Conservation (phyloP, 1,139 yeast species). For the Schwanniomyces etchellsii region DNA sequence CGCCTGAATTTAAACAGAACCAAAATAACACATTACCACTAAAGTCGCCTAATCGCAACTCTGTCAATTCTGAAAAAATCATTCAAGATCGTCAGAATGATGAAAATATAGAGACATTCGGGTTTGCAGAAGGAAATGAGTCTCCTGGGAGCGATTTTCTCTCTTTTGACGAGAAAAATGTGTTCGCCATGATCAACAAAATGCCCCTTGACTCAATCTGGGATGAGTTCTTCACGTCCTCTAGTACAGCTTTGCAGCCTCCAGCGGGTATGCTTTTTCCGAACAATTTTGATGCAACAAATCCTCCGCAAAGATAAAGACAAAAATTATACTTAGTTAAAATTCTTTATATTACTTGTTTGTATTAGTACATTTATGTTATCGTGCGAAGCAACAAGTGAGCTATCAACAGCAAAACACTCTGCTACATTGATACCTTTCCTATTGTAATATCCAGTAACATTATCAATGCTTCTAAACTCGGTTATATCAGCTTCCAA, state of each 20-base stretch:
- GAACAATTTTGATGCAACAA: not conserved
- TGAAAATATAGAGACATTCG: not conserved
- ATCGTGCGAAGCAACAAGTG: slow-evolving; percentile 9
- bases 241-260: slow-evolving; percentile 3
- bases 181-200: slow-evolving; percentile 59
- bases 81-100: not conserved
- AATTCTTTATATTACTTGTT: slow-evolving; percentile 10
- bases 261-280: not conserved
- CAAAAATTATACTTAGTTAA: too few relatives aligned
- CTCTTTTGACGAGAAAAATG: slow-evolving; percentile 41
- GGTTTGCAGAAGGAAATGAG: not conserved
- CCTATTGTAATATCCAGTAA: slow-evolving; percentile 16
- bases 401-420: slow-evolving; percentile 12
- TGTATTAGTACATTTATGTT: slow-evolving; percentile 9
- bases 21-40: slow-evolving; percentile 10
- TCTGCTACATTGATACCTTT: slow-evolving; percentile 13
- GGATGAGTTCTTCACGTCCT: slow-evolving; percentile 54
- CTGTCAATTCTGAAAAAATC: not conserved
- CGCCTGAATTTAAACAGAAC: slow-evolving; percentile 18
- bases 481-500: slow-evolving; percentile 4
- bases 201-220: slow-evolving; percentile 68
- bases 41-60: not conserved
- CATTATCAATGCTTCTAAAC: slow-evolving; percentile 14
- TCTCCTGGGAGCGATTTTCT: not conserved
- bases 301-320: too few relatives aligned